Conservation (phyloP, 352 stramenopile species). For the Pythium rhizo-oryzae region DNA sequence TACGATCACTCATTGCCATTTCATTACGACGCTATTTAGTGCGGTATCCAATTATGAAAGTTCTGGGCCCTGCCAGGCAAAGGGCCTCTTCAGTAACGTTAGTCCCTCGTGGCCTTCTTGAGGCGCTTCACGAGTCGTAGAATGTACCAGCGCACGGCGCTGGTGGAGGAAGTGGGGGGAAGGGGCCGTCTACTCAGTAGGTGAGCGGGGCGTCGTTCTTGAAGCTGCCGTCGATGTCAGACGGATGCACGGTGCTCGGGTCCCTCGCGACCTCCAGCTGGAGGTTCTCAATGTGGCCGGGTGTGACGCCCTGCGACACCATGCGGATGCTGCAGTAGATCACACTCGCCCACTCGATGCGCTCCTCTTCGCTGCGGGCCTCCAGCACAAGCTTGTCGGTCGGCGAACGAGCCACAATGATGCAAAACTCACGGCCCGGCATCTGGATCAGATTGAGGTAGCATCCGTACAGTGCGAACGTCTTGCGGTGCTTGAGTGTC, state of each 20-base stretch:
- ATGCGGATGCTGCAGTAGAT: constrained; percentile 90
- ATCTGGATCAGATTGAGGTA: constrained; percentile 86
- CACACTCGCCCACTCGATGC: constrained; percentile 86
- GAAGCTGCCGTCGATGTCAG: constrained; percentile 26
- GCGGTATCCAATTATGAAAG: background rate
- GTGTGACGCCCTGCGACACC: constrained; percentile 85
- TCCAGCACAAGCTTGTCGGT: constrained; percentile 87
- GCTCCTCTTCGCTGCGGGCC: constrained; percentile 64
- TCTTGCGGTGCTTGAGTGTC: constrained; percentile 83
- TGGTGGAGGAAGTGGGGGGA: background rate
- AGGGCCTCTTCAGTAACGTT: background rate
- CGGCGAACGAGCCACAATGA: constrained; percentile 82
- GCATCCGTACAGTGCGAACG: constrained; percentile 82
- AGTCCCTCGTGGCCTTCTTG: background rate
- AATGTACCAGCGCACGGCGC: constrained; percentile 14
- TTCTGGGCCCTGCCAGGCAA: background rate
- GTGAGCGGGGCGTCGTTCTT: constrained; percentile 12
- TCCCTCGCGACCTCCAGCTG: constrained; percentile 55
- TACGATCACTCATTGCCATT: background rate
- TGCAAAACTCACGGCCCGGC: constrained; percentile 70
- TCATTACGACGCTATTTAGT: constrained; percentile 5
- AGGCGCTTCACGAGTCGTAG: background rate
- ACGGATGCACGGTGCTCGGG: background rate
- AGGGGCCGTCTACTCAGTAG: background rate
- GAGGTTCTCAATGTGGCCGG: constrained; percentile 75